Base-by-base conservation (phyloP, 768 basidiomycete species). In the Boletus sensibilis region DNA sequence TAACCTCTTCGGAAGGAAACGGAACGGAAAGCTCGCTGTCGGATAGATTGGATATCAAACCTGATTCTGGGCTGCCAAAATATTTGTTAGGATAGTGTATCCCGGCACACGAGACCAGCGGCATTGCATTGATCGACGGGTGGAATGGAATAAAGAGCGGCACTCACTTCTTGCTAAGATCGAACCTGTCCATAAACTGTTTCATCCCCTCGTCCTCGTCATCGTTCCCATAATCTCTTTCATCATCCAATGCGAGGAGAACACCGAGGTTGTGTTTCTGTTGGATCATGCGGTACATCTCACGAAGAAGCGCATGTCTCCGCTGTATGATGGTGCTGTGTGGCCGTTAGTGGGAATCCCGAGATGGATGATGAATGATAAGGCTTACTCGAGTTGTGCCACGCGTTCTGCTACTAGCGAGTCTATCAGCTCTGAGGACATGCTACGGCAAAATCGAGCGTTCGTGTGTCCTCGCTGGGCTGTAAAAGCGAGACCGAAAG, bases 221-320 rank as follows among this genome's bases (percentile, higher is more conserved):
- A 10, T 56, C 59, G 23, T 47, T 55, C 34, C 39, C 52, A 29
- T 21, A 5, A 27, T 76, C 76, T 46, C 76, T 70, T 35, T 78
- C 76, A 23, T 78, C 76, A 20, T 76, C 69, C 18, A 76, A 53
- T 14, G 65, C 58, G 31, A 81, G 65, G 38, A 79, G 59, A 34
- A 74, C 57, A 23, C 79, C 79, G 42, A 79, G 64, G 60, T 74
- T 74, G 50, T 80, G 75, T 64, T 82, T 80, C 53, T 76, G 77
- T 54, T 77, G 79, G 47, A 89, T 78, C 76, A 92, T 81, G 50
- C 74, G 72, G 72, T 82, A 87, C 83, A 92, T 84, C 69, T 90
- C 82, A 41, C 79, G 78, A 68, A 92, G 79, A 47, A 90, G 79
- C 51, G 76, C 84, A 84, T 88, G 86, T 69, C 89, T 78, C 61